Evolutionary conservation across 2,329 filamentous ascomycete genomes (phyloP).

Genomic region (Epichloe sibirici): DNA sequence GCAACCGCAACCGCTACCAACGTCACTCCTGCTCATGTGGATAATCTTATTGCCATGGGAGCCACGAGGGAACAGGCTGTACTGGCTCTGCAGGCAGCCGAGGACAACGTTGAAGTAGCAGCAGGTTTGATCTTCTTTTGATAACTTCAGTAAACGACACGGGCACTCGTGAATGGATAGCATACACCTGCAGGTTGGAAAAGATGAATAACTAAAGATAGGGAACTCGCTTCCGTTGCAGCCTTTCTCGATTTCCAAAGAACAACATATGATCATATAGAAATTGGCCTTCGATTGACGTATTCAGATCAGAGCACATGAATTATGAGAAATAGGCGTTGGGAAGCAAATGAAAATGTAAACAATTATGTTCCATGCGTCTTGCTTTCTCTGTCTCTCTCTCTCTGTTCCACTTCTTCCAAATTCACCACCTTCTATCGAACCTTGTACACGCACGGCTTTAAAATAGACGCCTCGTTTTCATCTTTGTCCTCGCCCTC

Average conservation of each 20-base stretch:
- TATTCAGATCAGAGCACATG: background rate
- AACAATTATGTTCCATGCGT: background rate
- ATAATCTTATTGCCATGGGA: conserved; percentile 65
- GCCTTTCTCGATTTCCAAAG: background rate
- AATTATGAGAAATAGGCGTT: background rate
- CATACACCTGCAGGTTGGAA: background rate
- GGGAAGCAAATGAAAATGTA: background rate
- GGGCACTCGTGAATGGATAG: background rate
- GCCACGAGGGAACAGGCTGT: conserved; percentile 67
- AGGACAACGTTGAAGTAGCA: conserved; percentile 66
- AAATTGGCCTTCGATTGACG: background rate
- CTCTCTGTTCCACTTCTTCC: background rate
- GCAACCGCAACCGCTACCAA: conserved; percentile 8
- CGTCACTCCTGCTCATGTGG: conserved; percentile 54
- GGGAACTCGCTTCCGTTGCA: background rate
- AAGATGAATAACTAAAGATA: background rate
- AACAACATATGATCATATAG: background rate
- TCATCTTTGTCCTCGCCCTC: conserved; percentile 48
- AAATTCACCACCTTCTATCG: conserved; percentile 33
- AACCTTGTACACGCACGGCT: conserved; percentile 93
- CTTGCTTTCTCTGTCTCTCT: background rate
- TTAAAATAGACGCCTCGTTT: conserved; percentile 57
- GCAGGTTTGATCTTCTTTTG: conserved; percentile 11
- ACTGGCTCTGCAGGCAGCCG: conserved; percentile 67
- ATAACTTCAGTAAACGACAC: background rate